phyloP scores from a whole-genome alignment of 306 rosid genomes.

The Quercus ilex region DNA sequence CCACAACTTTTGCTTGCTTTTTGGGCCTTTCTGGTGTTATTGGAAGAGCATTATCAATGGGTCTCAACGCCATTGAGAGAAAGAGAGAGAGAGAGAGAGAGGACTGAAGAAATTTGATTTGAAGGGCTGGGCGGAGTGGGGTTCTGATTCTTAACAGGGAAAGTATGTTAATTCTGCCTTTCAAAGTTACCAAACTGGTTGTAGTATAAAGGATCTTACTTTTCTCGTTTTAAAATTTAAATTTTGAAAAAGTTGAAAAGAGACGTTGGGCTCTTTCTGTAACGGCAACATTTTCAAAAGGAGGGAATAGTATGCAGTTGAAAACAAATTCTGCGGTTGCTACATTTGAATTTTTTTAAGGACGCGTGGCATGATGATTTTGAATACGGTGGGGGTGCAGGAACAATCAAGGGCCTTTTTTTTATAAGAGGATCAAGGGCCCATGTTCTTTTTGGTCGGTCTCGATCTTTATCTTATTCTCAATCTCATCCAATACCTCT shows the following conservation, averaged over 20 bases:
- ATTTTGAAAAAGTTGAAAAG: conserved; percentile 25
- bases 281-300: conserved; percentile 20
- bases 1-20: conserved; percentile 60
- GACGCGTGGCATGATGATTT: not conserved
- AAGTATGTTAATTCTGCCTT: not conserved
- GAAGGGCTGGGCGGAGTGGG: not conserved
- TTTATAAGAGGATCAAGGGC: not conserved
- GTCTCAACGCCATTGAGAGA: conserved; percentile 70
- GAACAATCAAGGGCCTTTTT: not conserved
- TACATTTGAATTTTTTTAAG: not conserved
- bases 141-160: not conserved
- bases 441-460: too few species aligned
- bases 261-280: conserved; percentile 22
- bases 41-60: conserved; percentile 85
- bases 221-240: conserved; percentile 2
- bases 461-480: not conserved
- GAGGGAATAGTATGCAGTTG: not conserved
- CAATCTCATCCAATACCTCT: not conserved
- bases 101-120: not conserved
- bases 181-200: not conserved
- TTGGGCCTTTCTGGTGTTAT: conserved; percentile 60
- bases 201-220: not conserved
- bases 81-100: not conserved
- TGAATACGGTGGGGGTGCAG: not conserved
- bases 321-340: not conserved